phyloP scores from a whole-genome alignment of 2,329 filamentous ascomycete genomes.

The Scytalidium lignicola region DNA sequence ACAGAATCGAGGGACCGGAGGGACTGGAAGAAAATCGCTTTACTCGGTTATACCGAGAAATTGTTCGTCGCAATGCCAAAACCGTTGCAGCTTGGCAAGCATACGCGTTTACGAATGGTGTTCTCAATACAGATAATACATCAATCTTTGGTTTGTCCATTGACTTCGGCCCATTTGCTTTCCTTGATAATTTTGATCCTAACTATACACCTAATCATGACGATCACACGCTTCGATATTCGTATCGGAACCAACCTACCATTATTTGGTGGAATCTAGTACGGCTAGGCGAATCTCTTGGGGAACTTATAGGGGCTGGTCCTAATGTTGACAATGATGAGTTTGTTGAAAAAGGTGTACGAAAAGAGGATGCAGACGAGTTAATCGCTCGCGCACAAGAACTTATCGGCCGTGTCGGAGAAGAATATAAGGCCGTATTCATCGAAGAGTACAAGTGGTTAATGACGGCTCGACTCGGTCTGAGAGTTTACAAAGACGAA shows the following conservation, averaged over 20 bases:
- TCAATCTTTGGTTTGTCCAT: slow-evolving; percentile 84
- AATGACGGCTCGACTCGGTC: slow-evolving; percentile 75
- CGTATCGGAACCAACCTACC: slow-evolving; percentile 88
- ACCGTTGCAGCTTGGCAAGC: slow-evolving; percentile 95
- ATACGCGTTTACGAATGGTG: slow-evolving; percentile 99
- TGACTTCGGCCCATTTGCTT: slow-evolving; percentile 95
- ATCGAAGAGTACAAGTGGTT: slow-evolving; percentile 82
- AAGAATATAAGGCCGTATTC: slow-evolving; percentile 87
- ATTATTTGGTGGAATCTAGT: slow-evolving; percentile 99
- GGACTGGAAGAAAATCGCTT: slow-evolving; percentile 80
- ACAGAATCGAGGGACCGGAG: slow-evolving; percentile 60
- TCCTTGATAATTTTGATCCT: slow-evolving; percentile 95
- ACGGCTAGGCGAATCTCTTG: slow-evolving; percentile 80
- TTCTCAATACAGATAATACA: slow-evolving; percentile 97
- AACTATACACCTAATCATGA: slow-evolving; percentile 96
- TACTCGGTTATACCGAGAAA: slow-evolving; percentile 78
- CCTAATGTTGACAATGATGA: slow-evolving; percentile 62
- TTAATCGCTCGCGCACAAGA: slow-evolving; percentile 76
- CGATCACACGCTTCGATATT: slow-evolving; percentile 80
- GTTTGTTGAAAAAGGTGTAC: slow-evolving; percentile 70
- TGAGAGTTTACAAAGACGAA: slow-evolving; percentile 60
- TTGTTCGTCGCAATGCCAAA: slow-evolving; percentile 76
- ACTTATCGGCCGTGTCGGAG: slow-evolving; percentile 72
- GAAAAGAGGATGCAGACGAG: slow-evolving; percentile 60
- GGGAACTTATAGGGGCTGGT: slow-evolving; percentile 80